These are phyloP conservation scores for Aspergillus neoniger DNA, from an alignment of 2,329 filamentous ascomycete genomes.

Conservation along the genomic window DNA sequence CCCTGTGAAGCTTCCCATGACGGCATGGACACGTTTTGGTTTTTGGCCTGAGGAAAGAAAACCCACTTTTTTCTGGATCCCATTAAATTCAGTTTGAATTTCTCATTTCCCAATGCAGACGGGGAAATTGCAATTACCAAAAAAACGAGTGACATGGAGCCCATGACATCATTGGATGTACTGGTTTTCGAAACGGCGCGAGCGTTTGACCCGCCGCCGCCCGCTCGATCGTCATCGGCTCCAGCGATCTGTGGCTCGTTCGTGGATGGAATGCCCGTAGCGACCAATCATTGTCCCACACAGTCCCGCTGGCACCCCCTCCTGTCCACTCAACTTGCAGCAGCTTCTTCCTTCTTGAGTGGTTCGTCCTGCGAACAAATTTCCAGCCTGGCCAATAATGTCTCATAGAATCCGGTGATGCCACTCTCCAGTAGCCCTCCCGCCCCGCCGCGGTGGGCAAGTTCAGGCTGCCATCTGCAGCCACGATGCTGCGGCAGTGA, in stretches of 20 bases:
- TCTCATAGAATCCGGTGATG: background rate
- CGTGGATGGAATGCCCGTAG: constrained; percentile 22
- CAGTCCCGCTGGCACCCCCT: constrained; percentile 15
- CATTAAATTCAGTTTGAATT: too few species aligned
- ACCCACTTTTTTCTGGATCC: too few species aligned
- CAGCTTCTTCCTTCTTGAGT: constrained; percentile 1
- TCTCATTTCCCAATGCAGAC: too few species aligned
- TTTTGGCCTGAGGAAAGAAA: background rate
- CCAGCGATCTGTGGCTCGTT: constrained; percentile 33
- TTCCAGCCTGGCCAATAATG: constrained; percentile 1
- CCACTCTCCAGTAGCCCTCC: constrained; percentile 4
- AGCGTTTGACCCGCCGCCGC: constrained; percentile 30
- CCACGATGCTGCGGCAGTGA: background rate
- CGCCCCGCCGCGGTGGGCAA: constrained; percentile 5
- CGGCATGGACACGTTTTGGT: background rate
- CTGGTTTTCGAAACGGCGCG: constrained; percentile 26
- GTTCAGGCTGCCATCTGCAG: constrained; percentile 13
- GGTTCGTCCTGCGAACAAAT: constrained; percentile 8
- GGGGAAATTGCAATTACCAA: too few species aligned
- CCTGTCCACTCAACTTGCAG: constrained; percentile 29
- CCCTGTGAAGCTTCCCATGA: background rate
- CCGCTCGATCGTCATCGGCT: constrained; percentile 36
- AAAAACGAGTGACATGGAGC: background rate
- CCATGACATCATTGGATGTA: constrained; percentile 32
- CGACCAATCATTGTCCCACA: background rate